Evolutionary conservation across 345 rosid species (phyloP).

Genomic region (Arabidopsis suecica): DNA sequence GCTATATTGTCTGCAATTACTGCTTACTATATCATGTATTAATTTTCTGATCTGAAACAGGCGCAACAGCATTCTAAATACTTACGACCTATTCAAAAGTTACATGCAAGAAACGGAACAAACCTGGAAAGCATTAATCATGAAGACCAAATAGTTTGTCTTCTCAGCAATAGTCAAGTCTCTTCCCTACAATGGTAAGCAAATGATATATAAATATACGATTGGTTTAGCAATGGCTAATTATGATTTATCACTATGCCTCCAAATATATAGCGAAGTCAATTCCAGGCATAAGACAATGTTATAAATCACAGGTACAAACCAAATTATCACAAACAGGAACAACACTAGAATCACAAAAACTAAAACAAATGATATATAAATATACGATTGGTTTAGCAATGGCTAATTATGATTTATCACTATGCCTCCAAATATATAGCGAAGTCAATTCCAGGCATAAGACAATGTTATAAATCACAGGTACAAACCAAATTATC

Average conservation of each 20-base stretch:
- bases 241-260: too few species aligned
- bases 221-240: background rate
- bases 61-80: background rate
- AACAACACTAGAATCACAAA: constrained; percentile 10
- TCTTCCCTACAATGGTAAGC: constrained; percentile 67
- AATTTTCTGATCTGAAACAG: background rate
- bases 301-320: too few species aligned
- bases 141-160: constrained; percentile 90
- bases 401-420: too few species aligned
- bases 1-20: background rate
- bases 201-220: constrained; percentile 17
- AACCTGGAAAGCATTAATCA: constrained; percentile 99
- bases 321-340: background rate
- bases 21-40: constrained; percentile 2
- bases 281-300: too few species aligned
- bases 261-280: too few species aligned
- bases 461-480: too few species aligned
- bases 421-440: too few species aligned
- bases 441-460: too few species aligned
- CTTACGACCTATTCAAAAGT: constrained; percentile 23
- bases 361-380: constrained; percentile 10
- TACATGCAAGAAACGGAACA: constrained; percentile 34
- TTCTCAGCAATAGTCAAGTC: constrained; percentile 84
- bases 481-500: background rate
- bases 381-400: background rate